Evolutionary conservation across 495 filamentous ascomycete species (phyloP), one percentile per base, ranked within the genome.

Genomic region (Penicillium paxilli): DNA sequence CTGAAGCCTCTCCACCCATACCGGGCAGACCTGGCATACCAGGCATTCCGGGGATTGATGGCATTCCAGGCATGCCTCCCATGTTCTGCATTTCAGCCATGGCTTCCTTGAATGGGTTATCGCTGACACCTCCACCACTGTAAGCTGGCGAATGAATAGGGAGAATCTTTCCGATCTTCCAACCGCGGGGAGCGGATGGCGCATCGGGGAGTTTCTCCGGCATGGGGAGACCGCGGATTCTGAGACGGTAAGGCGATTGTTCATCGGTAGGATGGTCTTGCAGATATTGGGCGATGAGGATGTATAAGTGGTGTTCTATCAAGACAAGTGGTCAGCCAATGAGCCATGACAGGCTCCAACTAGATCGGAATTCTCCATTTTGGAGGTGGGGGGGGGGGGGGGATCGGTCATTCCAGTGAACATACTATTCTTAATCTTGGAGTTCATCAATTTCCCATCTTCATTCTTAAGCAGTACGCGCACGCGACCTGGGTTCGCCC

Each of bases 101-200:
- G 77, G 97, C 96, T 55, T 98, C 92, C 78, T 94, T 92, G 59
- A 98, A 84, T 22, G 96, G 88, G 60, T 98, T 96, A 66, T 98
- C 94, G 55, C 88, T 95, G 7, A 98, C 91, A 20, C 94, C 94
- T 20, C 95, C 93, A 2, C 94, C 94, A 46, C 87, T 95, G 70
- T 98, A 79, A 11, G 91, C 94, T 0, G 93, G 85, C 20, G 85
- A 89, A 59, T 96, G 91, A 57, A 93, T 82, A 23, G 94, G 94
- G 51, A 98, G 58, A 48, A 98, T 81, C 19, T 74, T 81, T 25
- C 85, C 84, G 63, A 98, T 87, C 76, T 96, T 97, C 91, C 92
- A 98, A 9, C 93, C 94, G 42, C 87, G 80, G 33, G 94, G 94
- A 26, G 94, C 84, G 3, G 89, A 83, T 2, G 90, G 89, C 17